These are phyloP conservation scores for Nitzschia putrida DNA, from an alignment of 108 stramenopile genomes.

Conservation along the genomic window DNA sequence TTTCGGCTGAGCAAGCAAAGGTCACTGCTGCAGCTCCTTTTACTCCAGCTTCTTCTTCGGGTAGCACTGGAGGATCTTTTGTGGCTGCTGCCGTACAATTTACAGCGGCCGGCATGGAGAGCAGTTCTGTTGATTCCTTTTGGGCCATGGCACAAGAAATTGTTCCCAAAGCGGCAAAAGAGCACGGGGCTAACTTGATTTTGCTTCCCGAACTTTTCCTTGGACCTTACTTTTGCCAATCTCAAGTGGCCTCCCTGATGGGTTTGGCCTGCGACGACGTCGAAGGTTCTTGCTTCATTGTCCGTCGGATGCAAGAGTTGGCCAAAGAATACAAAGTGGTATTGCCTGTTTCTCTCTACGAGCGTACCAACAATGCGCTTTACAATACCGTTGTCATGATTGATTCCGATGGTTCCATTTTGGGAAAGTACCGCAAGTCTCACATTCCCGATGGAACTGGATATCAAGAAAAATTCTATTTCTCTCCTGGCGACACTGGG, in stretches of 20 bases:
- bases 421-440: constrained; percentile 66
- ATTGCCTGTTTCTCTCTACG: constrained; percentile 59
- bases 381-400: constrained; percentile 63
- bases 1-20: constrained; percentile 7
- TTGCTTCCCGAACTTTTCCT: constrained; percentile 56
- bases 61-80: constrained; percentile 4
- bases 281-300: constrained; percentile 32
- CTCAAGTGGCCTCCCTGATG: constrained; percentile 44
- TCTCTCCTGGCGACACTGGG: constrained; percentile 80
- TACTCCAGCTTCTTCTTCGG: not conserved
- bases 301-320: constrained; percentile 35
- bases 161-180: constrained; percentile 27
- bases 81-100: constrained; percentile 50
- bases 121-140: constrained; percentile 34
- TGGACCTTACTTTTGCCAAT: constrained; percentile 65
- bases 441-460: constrained; percentile 84
- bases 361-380: constrained; percentile 43
- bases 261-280: constrained; percentile 36
- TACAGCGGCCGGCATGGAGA: constrained; percentile 25
- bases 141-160: constrained; percentile 34
- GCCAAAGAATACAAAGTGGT: constrained; percentile 45
- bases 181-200: constrained; percentile 44
- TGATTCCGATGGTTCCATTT: constrained; percentile 63
- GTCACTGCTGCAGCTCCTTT: not conserved
- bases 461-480: constrained; percentile 87